These are phyloP conservation scores for Maudiozyma bulderi DNA, from an alignment of 805 yeast species.

Conservation along the genomic window DNA sequence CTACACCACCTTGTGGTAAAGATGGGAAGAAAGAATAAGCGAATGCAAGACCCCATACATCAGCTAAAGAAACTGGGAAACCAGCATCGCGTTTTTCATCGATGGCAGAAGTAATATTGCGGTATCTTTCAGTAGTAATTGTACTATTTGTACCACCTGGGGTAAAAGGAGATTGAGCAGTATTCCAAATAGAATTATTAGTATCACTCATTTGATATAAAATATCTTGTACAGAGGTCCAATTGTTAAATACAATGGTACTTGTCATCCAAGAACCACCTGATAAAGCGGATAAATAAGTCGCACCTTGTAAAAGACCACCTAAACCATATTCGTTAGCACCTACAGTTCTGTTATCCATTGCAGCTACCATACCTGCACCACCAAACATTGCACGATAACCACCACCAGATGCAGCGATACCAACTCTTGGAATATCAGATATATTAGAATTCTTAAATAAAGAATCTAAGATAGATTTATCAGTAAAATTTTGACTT, in stretches of 20 bases:
- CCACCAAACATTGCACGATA: conserved; percentile 82
- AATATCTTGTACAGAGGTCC: conserved; percentile 59
- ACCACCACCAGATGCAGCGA: conserved; percentile 79
- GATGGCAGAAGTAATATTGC: conserved; percentile 42
- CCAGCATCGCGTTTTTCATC: conserved; percentile 51
- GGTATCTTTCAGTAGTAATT: conserved; percentile 41
- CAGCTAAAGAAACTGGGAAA: conserved; percentile 54
- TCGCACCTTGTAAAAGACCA: conserved; percentile 60
- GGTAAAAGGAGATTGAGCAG: conserved; percentile 47
- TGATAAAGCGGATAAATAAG: conserved; percentile 66
- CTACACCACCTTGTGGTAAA: conserved; percentile 52
- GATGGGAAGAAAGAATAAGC: conserved; percentile 64
- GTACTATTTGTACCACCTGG: conserved; percentile 55
- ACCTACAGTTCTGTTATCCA: conserved; percentile 63
- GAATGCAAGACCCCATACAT: conserved; percentile 70
- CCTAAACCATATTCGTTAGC: conserved; percentile 52
- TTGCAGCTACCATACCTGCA: conserved; percentile 76
- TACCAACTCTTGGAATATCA: conserved; percentile 38
- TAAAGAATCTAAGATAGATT: conserved; percentile 11
- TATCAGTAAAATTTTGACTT: conserved; percentile 15
- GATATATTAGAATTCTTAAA: conserved; percentile 13
- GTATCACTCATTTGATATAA: conserved; percentile 58
- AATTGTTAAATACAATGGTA: conserved; percentile 57
- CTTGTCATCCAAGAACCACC: conserved; percentile 83
- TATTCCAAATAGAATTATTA: conserved; percentile 59